Evolutionary conservation across 2,329 filamentous ascomycete species (phyloP).

Genomic region (Colletotrichum endophyticum): DNA sequence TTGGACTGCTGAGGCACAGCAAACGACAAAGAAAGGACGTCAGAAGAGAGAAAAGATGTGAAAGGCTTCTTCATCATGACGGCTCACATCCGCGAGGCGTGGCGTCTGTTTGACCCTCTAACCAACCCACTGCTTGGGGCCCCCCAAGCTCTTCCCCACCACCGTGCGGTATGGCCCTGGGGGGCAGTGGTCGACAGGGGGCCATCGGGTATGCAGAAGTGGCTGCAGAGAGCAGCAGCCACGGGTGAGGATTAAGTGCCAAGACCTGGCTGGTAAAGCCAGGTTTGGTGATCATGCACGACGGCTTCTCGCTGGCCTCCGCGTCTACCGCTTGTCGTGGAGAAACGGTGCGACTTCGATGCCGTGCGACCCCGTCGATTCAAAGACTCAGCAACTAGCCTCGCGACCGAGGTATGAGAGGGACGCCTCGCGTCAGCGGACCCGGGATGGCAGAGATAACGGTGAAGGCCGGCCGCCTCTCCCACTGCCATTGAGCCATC

Average conservation of each 20-base stretch:
- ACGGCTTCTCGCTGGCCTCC: not conserved
- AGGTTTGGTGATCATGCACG: not conserved
- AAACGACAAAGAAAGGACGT: conserved; percentile 12
- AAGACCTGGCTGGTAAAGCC: conserved; percentile 3
- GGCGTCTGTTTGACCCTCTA: conserved; percentile 1
- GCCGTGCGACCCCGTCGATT: not conserved
- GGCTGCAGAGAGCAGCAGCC: not conserved
- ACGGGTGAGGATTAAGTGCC: not conserved
- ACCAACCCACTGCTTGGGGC: not conserved
- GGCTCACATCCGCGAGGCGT: conserved; percentile 1
- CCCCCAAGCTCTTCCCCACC: conserved; percentile 9
- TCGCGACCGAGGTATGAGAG: not conserved
- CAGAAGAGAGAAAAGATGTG: not conserved
- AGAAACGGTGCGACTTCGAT: not conserved
- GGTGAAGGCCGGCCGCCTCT: not conserved
- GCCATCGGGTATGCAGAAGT: not conserved
- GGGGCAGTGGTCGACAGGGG: not conserved
- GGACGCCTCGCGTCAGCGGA: not conserved
- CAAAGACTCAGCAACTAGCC: not conserved
- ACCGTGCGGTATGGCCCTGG: not conserved
- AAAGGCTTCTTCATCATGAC: not conserved
- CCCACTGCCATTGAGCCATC: not conserved
- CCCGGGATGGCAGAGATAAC: not conserved
- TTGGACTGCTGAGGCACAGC: not conserved
- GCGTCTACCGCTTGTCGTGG: not conserved